Evolutionary conservation across 2,329 filamentous ascomycete genomes (phyloP).

Genomic region (Xylaria sp.): DNA sequence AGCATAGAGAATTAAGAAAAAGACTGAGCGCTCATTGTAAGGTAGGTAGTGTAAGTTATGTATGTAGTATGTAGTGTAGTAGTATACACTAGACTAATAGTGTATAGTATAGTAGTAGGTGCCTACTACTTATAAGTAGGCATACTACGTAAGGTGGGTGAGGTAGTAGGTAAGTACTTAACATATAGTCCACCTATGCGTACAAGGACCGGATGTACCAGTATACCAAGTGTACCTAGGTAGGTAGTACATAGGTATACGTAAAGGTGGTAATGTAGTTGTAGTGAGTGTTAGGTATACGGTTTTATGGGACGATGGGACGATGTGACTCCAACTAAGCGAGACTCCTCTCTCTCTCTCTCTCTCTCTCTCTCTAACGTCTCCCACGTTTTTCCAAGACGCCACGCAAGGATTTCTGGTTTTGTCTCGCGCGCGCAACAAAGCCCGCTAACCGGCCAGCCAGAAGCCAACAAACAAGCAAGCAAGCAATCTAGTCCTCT

Average conservation of each 20-base stretch:
- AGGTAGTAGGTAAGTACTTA: too few relatives aligned
- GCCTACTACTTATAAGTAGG: too few relatives aligned
- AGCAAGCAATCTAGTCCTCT: too few relatives aligned
- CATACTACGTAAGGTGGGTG: too few relatives aligned
- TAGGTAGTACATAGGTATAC: neutral
- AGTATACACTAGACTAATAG: neutral
- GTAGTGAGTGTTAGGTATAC: neutral
- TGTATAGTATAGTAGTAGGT: neutral
- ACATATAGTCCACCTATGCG: too few relatives aligned
- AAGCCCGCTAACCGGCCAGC: neutral
- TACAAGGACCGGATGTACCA: too few relatives aligned
- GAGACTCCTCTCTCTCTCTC: too few relatives aligned
- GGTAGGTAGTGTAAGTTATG: neutral
- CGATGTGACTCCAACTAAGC: neutral
- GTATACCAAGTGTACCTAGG: neutral
- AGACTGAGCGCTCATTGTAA: slow-evolving; percentile 21
- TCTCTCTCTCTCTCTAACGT: neutral
- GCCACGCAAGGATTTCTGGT: slow-evolving; percentile 3
- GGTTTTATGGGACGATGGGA: neutral
- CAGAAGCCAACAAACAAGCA: neutral
- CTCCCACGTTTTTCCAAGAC: neutral
- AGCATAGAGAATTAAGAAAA: slow-evolving; percentile 16
- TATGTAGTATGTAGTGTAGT: neutral
- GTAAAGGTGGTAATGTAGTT: neutral
- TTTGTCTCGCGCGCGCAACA: slow-evolving; percentile 4